Evolutionary conservation across 2,329 filamentous ascomycete species (phyloP).

Genomic region (Fusarium algeriense): DNA sequence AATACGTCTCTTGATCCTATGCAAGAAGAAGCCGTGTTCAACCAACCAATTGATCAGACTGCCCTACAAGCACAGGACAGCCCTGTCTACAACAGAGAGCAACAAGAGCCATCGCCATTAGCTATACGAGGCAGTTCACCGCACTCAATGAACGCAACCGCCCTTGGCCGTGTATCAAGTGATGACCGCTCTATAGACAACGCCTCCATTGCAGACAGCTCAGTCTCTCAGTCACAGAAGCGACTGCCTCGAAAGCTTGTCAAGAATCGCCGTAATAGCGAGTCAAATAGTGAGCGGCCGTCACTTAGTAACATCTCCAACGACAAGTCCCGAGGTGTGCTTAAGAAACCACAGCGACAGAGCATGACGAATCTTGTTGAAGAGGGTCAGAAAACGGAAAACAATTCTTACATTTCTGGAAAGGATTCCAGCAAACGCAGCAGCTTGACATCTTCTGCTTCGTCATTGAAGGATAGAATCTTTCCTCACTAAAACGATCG

Average conservation of each 20-base stretch:
- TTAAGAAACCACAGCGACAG: conserved; percentile 55
- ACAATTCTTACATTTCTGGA: conserved; percentile 32
- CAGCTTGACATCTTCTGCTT: conserved; percentile 42
- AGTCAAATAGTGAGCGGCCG: conserved; percentile 50
- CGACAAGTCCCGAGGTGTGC: conserved; percentile 48
- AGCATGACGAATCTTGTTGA: conserved; percentile 44
- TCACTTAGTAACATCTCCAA: conserved; percentile 16
- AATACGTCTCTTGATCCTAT: conserved; percentile 46
- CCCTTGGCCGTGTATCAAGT: conserved; percentile 51
- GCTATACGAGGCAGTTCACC: conserved; percentile 43
- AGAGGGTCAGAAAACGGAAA: conserved; percentile 44
- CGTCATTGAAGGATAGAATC: conserved; percentile 45
- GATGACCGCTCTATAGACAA: conserved; percentile 51
- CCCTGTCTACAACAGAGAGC: conserved; percentile 43
- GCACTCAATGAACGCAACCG: conserved; percentile 34
- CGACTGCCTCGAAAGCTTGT: conserved; percentile 57
- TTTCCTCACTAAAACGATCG: conserved; percentile 36
- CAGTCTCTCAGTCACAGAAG: conserved; percentile 47
- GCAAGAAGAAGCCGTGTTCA: conserved; percentile 51
- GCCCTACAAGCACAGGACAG: conserved; percentile 45
- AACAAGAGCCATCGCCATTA: conserved; percentile 33
- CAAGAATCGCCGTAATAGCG: conserved; percentile 56
- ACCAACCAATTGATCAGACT: conserved; percentile 48
- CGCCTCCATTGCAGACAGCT: conserved; percentile 43
- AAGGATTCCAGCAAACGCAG: conserved; percentile 44